Evolutionary conservation across 73 alveolate genomes (phyloP).

Genomic region (Effrenium voratum): DNA sequence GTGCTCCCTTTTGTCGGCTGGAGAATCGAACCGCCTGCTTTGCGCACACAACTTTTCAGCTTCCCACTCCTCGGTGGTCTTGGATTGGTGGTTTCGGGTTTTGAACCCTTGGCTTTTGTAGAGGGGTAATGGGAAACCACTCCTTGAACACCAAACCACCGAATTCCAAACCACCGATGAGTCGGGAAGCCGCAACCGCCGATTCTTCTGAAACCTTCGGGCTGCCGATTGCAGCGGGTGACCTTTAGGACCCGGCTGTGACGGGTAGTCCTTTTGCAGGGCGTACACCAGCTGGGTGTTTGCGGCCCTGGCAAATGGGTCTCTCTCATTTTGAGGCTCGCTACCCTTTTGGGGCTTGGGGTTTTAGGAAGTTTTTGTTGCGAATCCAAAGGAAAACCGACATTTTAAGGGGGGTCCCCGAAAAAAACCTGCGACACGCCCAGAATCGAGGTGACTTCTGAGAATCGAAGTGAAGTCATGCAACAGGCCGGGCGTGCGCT

Average conservation of each 20-base stretch:
- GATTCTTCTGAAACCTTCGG: background rate
- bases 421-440: too few relatives aligned
- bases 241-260: constrained; percentile 31
- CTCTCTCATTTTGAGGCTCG: background rate
- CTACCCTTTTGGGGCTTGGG: too few relatives aligned
- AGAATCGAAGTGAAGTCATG: background rate
- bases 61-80: too few relatives aligned
- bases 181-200: background rate
- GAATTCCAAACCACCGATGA: background rate
- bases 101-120: background rate
- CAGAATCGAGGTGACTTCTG: too few relatives aligned
- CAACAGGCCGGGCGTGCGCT: constrained; percentile 39
- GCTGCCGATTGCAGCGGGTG: too few relatives aligned
- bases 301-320: constrained; percentile 15
- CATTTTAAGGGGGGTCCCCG: too few relatives aligned
- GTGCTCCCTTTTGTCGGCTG: too few relatives aligned
- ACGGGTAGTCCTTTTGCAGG: constrained; percentile 52
- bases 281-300: constrained; percentile 77
- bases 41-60: too few relatives aligned
- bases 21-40: too few relatives aligned
- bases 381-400: too few relatives aligned
- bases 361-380: too few relatives aligned
- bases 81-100: background rate
- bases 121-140: background rate
- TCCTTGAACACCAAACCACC: too few relatives aligned